Evolutionary conservation across 768 basidiomycete species (phyloP).

Genomic region (Cystobasidium tubakii): DNA sequence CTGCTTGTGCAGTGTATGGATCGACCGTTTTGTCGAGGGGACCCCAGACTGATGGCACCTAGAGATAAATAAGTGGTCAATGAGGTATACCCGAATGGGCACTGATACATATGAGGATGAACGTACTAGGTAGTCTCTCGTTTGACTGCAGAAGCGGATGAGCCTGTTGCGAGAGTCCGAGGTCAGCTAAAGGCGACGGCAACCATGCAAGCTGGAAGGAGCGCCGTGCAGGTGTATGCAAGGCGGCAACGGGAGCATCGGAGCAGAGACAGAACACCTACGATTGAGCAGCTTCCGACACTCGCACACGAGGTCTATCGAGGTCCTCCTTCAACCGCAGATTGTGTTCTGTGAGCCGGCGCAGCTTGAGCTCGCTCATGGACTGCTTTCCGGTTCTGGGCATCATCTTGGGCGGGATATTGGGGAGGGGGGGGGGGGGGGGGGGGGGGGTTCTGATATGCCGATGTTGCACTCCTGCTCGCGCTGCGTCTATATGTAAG

Average conservation of each 20-base stretch:
- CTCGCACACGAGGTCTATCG: slow-evolving; percentile 75
- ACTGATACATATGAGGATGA: slow-evolving; percentile 21
- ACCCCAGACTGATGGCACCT: slow-evolving; percentile 97
- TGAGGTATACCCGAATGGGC: background rate
- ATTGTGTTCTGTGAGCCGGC: slow-evolving; percentile 87
- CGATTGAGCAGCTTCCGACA: slow-evolving; percentile 87
- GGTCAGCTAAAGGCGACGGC: background rate
- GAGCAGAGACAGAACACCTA: slow-evolving; percentile 50
- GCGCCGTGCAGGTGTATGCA: no score
- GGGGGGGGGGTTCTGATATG: background rate
- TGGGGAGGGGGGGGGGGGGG: no score
- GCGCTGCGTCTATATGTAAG: background rate
- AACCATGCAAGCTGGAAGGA: background rate
- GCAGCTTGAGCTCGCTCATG: slow-evolving; percentile 95
- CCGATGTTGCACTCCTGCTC: background rate
- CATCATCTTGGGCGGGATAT: slow-evolving; percentile 29
- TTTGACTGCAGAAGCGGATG: slow-evolving; percentile 88
- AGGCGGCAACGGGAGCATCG: background rate
- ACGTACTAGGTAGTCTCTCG: slow-evolving; percentile 79
- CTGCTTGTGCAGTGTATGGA: slow-evolving; percentile 72
- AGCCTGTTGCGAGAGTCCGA: slow-evolving; percentile 56
- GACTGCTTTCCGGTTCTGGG: slow-evolving; percentile 62
- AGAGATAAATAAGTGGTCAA: slow-evolving; percentile 11
- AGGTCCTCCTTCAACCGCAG: slow-evolving; percentile 83
- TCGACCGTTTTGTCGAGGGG: slow-evolving; percentile 85